Percentiles rank a stretch among this genome's conserved stretches.
Evolutionary conservation across 768 basidiomycete species (phyloP).

Genomic region (Psilocybe tampanensis): DNA sequence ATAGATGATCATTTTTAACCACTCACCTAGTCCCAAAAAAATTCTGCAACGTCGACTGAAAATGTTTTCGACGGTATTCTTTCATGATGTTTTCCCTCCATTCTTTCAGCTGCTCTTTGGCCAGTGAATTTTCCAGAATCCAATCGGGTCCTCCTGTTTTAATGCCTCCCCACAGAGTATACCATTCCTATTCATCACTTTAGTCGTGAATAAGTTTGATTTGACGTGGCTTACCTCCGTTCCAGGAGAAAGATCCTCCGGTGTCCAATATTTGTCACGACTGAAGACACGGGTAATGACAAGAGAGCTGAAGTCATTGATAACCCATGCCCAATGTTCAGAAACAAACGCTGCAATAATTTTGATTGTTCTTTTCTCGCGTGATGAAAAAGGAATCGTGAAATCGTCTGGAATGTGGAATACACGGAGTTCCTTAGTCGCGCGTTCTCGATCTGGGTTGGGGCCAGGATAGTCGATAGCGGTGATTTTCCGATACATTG

Average conservation of each 20-base stretch:
- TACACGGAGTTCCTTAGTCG: no score
- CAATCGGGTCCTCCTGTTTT: slow-evolving; percentile 17
- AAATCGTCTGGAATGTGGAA: no score
- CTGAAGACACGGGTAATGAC: neutral
- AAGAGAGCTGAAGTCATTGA: slow-evolving; percentile 13
- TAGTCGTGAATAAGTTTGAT: no score
- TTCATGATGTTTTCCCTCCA: slow-evolving; percentile 6
- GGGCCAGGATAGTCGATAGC: no score
- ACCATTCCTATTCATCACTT: no score
- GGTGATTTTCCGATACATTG: no score
- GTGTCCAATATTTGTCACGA: neutral
- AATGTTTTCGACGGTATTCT: neutral
- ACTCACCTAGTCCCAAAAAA: no score
- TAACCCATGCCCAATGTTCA: slow-evolving; percentile 2
- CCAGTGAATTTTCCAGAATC: slow-evolving; percentile 6
- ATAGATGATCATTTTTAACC: no score
- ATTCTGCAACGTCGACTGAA: no score
- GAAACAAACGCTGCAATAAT: slow-evolving; percentile 20
- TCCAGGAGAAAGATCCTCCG: neutral
- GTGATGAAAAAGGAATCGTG: no score
- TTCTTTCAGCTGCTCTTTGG: neutral
- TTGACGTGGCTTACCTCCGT: neutral
- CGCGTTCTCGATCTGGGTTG: no score
- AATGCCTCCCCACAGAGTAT: slow-evolving; percentile 3
- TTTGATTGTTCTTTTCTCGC: slow-evolving; percentile 1